Evolutionary conservation across 2,329 filamentous ascomycete species (phyloP).

Genomic region (Blastomyces emzantsi): DNA sequence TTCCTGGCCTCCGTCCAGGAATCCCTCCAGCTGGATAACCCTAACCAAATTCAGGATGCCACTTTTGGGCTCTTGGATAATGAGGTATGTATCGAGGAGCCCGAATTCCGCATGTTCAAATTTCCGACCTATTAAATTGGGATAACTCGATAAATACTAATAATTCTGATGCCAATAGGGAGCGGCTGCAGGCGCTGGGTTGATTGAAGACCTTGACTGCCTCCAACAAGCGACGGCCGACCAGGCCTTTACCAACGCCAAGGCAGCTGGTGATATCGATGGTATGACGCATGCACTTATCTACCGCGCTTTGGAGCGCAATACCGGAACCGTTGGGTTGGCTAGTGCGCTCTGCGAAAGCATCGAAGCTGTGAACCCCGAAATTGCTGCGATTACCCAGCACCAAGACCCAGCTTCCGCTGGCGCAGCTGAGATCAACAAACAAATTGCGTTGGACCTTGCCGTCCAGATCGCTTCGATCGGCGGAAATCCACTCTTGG

Average conservation of each 20-base stretch:
- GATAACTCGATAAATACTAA: neutral
- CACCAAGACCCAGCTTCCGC: constrained; percentile 59
- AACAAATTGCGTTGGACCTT: constrained; percentile 50
- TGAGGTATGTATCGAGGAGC: constrained; percentile 20
- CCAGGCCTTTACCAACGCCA: constrained; percentile 53
- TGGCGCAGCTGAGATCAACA: constrained; percentile 50
- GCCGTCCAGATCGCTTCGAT: constrained; percentile 52
- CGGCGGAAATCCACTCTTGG: constrained; percentile 53
- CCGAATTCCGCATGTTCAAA: neutral
- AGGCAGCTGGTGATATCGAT: constrained; percentile 43
- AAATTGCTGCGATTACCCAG: constrained; percentile 55
- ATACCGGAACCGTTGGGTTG: constrained; percentile 50
- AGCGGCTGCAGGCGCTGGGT: constrained; percentile 41
- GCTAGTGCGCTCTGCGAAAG: constrained; percentile 49
- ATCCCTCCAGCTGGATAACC: constrained; percentile 41
- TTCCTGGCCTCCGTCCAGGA: constrained; percentile 40
- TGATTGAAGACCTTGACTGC: constrained; percentile 47
- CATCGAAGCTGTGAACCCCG: constrained; percentile 52
- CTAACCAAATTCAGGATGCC: constrained; percentile 40
- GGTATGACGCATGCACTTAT: constrained; percentile 49
- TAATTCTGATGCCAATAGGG: constrained; percentile 23
- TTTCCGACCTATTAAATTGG: too few species aligned
- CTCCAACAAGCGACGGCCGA: constrained; percentile 51
- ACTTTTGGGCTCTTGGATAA: constrained; percentile 48
- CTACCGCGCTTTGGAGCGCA: constrained; percentile 50